These are phyloP conservation scores for Opeltia flavorubescens DNA, from an alignment of 495 filamentous ascomycete genomes.

Conservation along the genomic window DNA sequence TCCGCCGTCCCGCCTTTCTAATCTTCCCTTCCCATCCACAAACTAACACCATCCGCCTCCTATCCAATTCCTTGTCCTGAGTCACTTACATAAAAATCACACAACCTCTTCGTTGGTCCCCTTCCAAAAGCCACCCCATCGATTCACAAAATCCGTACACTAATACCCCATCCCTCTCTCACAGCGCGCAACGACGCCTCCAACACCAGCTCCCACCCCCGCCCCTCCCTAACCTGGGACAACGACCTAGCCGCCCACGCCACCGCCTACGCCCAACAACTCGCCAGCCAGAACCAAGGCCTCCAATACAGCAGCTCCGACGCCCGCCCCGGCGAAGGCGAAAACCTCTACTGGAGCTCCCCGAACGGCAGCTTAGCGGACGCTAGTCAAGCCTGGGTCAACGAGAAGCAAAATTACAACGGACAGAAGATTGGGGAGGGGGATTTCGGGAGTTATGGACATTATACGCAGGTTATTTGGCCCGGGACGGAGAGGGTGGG, in stretches of 20 bases:
- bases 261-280: constrained; percentile 19
- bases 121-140: too few relatives aligned
- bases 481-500: constrained; percentile 23
- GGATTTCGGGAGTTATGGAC: constrained; percentile 20
- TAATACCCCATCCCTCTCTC: neutral
- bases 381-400: constrained; percentile 17
- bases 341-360: constrained; percentile 24
- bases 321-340: constrained; percentile 22
- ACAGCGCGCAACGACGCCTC: constrained; percentile 2
- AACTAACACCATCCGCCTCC: too few relatives aligned
- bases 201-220: neutral
- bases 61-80: too few relatives aligned
- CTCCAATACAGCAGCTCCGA: constrained; percentile 22
- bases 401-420: constrained; percentile 23
- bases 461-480: constrained; percentile 30
- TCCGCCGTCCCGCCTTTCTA: neutral
- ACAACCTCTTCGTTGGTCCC: too few relatives aligned
- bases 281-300: constrained; percentile 16
- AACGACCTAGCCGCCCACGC: constrained; percentile 21
- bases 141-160: too few relatives aligned
- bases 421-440: constrained; percentile 26
- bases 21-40: too few relatives aligned
- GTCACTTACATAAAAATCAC: too few relatives aligned
- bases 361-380: constrained; percentile 5
- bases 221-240: constrained; percentile 22